A percentile compares a stretch with the other conserved stretches of the same genome.
These are phyloP conservation scores for Calonectria pauciramosa DNA, from an alignment of 2,329 filamentous ascomycete species.

Conservation along the genomic window DNA sequence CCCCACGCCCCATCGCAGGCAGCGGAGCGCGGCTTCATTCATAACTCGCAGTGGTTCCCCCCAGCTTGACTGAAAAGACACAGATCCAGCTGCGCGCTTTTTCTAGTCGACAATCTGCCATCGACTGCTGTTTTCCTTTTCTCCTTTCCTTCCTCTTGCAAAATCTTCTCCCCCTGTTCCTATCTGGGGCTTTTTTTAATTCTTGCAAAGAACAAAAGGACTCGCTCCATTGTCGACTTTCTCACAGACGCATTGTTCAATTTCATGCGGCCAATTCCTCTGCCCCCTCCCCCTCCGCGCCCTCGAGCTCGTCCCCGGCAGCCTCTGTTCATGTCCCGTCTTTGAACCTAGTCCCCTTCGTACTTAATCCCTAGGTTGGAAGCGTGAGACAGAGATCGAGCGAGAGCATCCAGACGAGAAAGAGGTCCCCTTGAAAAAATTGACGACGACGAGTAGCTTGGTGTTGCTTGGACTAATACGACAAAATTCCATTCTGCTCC, in stretches of 20 bases:
- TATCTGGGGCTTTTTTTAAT: not conserved
- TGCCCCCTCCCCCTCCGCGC: constrained; percentile 28
- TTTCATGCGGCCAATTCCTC: constrained; percentile 41
- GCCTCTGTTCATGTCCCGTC: constrained; percentile 23
- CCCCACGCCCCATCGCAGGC: constrained; percentile 26
- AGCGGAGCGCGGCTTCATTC: constrained; percentile 42
- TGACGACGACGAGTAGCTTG: not conserved
- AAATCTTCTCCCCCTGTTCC: constrained; percentile 8
- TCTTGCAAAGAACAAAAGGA: not conserved
- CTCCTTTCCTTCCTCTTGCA: constrained; percentile 9
- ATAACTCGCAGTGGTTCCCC: constrained; percentile 42
- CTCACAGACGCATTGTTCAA: constrained; percentile 18
- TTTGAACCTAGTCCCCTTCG: constrained; percentile 21
- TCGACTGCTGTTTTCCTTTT: constrained; percentile 9
- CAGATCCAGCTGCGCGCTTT: constrained; percentile 48
- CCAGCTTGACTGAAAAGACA: constrained; percentile 33
- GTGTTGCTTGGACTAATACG: constrained; percentile 12
- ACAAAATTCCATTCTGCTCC: not conserved
- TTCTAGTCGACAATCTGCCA: constrained; percentile 26
- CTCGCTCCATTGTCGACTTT: constrained; percentile 27
- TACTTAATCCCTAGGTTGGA: constrained; percentile 19
- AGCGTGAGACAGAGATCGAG: constrained; percentile 19
- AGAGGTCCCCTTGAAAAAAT: not conserved
- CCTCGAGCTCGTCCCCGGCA: constrained; percentile 34
- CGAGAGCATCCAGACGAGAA: not conserved